phyloP scores from a whole-genome alignment of 2,329 filamentous ascomycete genomes.

The Thermochaetoides dissita region DNA sequence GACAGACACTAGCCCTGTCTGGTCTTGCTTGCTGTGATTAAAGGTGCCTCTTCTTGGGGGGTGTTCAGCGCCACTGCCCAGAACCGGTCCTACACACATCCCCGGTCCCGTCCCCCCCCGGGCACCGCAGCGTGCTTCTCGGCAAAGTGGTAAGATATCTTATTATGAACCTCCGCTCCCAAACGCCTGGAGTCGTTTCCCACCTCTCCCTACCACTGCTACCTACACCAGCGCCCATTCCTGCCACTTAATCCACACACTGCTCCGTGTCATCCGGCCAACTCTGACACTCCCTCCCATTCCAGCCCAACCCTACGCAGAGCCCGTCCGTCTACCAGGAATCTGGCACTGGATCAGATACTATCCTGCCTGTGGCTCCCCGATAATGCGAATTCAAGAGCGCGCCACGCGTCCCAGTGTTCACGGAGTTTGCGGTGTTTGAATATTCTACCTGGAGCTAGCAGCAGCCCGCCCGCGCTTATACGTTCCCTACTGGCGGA shows the following conservation, averaged over 20 bases:
- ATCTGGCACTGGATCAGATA: conserved; percentile 1
- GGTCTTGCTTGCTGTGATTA: no score
- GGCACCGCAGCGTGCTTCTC: no score
- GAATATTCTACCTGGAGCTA: background rate
- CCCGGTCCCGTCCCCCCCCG: no score
- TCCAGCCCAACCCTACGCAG: background rate
- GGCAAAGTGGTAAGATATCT: conserved; percentile 12
- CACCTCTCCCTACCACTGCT: conserved; percentile 3
- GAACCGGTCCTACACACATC: no score
- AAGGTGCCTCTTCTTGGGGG: no score
- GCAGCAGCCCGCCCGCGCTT: no score
- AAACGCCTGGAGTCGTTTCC: conserved; percentile 13
- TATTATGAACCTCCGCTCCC: conserved; percentile 13
- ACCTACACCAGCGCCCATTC: background rate
- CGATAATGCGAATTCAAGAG: conserved; percentile 12
- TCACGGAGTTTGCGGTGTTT: conserved; percentile 7
- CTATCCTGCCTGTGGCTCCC: conserved; percentile 1
- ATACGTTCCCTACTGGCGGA: no score
- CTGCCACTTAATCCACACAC: no score
- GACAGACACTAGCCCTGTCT: no score
- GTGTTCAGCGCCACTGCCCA: no score
- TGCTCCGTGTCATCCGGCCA: background rate
- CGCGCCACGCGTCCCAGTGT: conserved; percentile 4
- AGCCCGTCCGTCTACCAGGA: background rate
- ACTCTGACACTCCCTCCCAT: background rate